Base-by-base conservation (phyloP, 371 early-diverging fungal species). In the Nematocida ironsii region DNA sequence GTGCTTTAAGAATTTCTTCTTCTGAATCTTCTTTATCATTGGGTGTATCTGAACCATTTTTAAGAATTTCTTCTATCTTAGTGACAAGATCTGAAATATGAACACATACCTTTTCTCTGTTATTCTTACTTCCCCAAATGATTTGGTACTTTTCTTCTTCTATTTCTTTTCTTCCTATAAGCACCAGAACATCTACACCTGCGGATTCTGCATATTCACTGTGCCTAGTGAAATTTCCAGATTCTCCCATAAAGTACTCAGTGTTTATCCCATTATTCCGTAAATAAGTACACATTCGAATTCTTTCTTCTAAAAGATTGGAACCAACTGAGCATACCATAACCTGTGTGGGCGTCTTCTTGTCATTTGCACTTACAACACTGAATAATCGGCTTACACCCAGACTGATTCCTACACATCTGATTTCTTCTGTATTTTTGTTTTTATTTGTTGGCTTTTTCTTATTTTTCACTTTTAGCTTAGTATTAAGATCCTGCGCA, bases 321-420 rank as follows among this genome's bases (percentile, higher is more conserved):
- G 91, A 92, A 23, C 91, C 91, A 7, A 93, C 90, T 25, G 92
- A 89, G 47, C 93, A 92, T 2, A 97, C 93, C 86, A 91, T 94
- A 9, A 96, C 95, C 82, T 94, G 89, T 4, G 89, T 89, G 18
- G 90, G 42, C 18, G 72, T 89, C 89, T 75, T 88, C 87, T 89
- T 82, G 45, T 52, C 25, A 3, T 11, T 55, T 20, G 72, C 61
- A 33, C 75, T 88, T 50, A 96, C 62, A 50, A 97, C 89, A 45
- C 95, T 91, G 84, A 93, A 96, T 18, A 98, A 91, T 66, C 99
- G 92, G 84, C 95, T 95, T 7, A 98, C 92, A 72, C 99, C 99
- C 85, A 98, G 91, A 58, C 92, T 91, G 69, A 97, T 89, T 70
- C 99, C 99, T 5, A 97, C 96, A 86, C 99, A 98, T 7, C 96